Base-by-base conservation (phyloP, 1,284 basidiomycete species). In the Takashimella koratensis region DNA sequence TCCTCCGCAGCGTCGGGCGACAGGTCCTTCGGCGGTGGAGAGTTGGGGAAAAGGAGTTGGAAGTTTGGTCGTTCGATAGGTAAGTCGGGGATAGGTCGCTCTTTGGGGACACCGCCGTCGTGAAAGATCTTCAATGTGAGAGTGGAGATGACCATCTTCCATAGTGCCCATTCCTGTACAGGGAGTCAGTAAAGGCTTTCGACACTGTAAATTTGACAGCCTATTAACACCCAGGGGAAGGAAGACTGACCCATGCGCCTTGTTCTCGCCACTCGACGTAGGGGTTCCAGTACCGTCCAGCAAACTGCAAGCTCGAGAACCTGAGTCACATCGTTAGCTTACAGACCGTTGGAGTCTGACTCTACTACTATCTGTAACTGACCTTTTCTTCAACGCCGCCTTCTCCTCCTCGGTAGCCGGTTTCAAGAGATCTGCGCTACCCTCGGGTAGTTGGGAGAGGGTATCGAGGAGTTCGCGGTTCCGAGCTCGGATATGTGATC, bases 241-340 rank as follows among this genome's bases (percentile, higher is more conserved):
- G 10, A 19, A 2, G 5, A 64, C 71, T 41, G 36, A 73, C 71
- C 74, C 74, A 76, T 16, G 72, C 71, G n/a, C 78, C 78, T 59
- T 79, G 78, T 57, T 80, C 79, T 53, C 78, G 66, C 78, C 79
- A 80, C 56, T 80, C 79, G 10, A 71, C 69, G 46, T 78, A 76
- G 2, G 78, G 76, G 58, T 80, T 79, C 62, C 72, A 74, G 56
- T 67, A 73, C 36, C 72, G 52, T 21, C 72, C 72, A 5, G 70
- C 70, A 49, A 67, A 74, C 53, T 64, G 62, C 40, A 71, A 51
- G 50, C 67, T 69, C 23, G 65, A 51, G 54, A 68, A 74, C 10
- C 70, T 75, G 57, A 12, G 21, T 39, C 36, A 41, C n/a, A 22
- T 16, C 21, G 19, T 46, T 24, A 44, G 36, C 51, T 16, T n/a